phyloP scores from a whole-genome alignment of 306 rosid species.

The Comarum palustre region DNA sequence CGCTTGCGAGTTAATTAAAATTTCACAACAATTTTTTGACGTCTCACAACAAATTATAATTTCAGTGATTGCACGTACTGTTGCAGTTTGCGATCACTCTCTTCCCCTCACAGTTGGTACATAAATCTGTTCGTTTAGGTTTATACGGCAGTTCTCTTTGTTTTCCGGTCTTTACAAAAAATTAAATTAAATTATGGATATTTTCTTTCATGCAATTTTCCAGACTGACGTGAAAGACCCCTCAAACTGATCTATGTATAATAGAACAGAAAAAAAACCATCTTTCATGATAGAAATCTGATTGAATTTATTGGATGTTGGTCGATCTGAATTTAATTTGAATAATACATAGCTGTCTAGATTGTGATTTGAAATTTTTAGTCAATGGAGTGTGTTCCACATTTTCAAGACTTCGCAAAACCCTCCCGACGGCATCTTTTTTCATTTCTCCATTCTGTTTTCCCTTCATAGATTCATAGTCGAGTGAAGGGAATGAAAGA shows the following conservation, averaged over 20 bases:
- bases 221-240: neutral
- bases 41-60: too few species aligned
- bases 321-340: neutral
- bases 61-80: too few species aligned
- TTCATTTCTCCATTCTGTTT: neutral
- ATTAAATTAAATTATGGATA: too few species aligned
- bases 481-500: neutral
- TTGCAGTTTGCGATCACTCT: neutral
- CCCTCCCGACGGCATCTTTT: neutral
- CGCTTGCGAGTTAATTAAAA: too few species aligned
- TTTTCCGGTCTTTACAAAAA: too few species aligned
- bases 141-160: neutral
- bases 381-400: neutral
- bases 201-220: neutral
- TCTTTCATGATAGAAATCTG: neutral
- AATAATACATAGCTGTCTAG: neutral
- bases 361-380: neutral
- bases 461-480: neutral
- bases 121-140: neutral
- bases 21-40: too few species aligned
- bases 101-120: neutral
- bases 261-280: neutral
- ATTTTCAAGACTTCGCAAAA: neutral
- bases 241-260: neutral
- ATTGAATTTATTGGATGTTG: neutral